phyloP scores from a whole-genome alignment of 1,284 basidiomycete species.

The Exobasidium cylindrosporum region DNA sequence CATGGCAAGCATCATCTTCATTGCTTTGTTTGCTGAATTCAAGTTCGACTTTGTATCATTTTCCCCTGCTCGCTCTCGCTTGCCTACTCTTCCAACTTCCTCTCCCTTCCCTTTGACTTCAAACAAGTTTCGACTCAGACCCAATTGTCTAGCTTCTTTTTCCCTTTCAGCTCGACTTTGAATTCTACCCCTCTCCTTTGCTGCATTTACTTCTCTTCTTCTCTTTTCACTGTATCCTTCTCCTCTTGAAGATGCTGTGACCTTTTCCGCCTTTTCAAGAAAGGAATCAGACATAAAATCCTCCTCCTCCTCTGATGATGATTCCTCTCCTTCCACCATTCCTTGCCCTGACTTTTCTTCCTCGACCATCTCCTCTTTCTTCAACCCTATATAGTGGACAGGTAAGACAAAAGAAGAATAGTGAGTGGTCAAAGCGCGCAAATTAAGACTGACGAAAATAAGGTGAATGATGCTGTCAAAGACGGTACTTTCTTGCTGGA shows the following conservation, averaged over 20 bases:
- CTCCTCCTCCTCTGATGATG: constrained; percentile 24
- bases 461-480: no score
- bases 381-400: no score
- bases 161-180: constrained; percentile 11
- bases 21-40: constrained; percentile 21
- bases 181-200: background rate
- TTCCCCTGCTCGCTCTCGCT: constrained; percentile 1
- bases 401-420: no score
- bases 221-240: constrained; percentile 11
- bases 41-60: background rate
- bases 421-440: no score
- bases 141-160: constrained; percentile 9
- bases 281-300: constrained; percentile 22
- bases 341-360: no score
- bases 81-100: background rate
- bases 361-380: no score
- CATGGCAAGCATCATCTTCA: constrained; percentile 21
- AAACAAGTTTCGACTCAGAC: constrained; percentile 12
- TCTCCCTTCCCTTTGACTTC: background rate
- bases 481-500: no score
- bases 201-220: constrained; percentile 9
- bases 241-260: background rate
- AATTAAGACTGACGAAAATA: no score
- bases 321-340: no score
- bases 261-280: background rate